These are phyloP conservation scores for Ceriops zippeliana DNA, from an alignment of 345 rosid species.

Conservation along the genomic window DNA sequence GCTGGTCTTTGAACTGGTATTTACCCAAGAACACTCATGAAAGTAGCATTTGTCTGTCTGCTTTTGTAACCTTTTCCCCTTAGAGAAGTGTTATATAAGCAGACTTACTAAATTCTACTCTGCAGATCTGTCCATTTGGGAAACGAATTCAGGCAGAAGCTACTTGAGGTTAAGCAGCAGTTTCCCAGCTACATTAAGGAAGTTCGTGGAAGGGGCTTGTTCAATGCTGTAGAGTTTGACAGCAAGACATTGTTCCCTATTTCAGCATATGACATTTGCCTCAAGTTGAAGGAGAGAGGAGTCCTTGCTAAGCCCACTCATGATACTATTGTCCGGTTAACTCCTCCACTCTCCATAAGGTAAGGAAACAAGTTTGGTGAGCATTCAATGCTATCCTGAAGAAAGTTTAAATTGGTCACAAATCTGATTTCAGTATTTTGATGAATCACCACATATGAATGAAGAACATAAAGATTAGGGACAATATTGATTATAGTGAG, in stretches of 20 bases:
- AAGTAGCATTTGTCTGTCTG: background rate
- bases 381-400: background rate
- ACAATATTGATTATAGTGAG: too few relatives aligned
- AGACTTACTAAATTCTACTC: conserved; percentile 10
- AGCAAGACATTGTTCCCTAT: conserved; percentile 51
- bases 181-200: conserved; percentile 76
- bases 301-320: conserved; percentile 95
- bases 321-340: conserved; percentile 77
- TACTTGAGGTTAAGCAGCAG: conserved; percentile 50
- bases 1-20: background rate
- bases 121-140: conserved; percentile 65
- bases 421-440: background rate
- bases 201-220: conserved; percentile 90
- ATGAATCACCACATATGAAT: background rate
- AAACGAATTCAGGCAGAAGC: conserved; percentile 53
- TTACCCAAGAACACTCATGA: background rate
- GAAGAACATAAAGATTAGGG: background rate
- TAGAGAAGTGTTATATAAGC: background rate
- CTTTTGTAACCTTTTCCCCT: background rate
- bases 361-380: conserved; percentile 21
- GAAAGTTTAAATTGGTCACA: background rate
- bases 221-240: conserved; percentile 79
- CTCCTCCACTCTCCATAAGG: conserved; percentile 96
- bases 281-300: conserved; percentile 86
- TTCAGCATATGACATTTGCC: conserved; percentile 88